Conservation (phyloP, 2,329 filamentous ascomycete species). For the Chaetomium sp. region DNA sequence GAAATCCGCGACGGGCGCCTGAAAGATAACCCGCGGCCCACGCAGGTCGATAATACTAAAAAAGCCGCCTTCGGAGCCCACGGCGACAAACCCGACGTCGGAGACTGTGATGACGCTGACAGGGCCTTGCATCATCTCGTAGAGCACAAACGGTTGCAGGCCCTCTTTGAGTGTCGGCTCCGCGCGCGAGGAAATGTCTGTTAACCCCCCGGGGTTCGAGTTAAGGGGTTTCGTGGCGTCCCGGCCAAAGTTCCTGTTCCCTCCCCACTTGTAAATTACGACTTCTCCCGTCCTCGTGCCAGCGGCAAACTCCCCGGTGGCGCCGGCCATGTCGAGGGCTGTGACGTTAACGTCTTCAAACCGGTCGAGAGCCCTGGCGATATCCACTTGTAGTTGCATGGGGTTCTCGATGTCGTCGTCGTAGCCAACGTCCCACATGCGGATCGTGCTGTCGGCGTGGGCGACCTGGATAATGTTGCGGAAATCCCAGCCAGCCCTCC, state of each 20-base stretch:
- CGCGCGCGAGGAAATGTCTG: constrained; percentile 70
- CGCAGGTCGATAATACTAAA: constrained; percentile 84
- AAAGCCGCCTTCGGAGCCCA: constrained; percentile 80
- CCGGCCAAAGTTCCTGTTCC: constrained; percentile 71
- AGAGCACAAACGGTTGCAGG: constrained; percentile 70
- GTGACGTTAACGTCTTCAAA: constrained; percentile 76
- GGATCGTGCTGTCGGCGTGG: constrained; percentile 88
- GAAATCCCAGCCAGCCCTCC: constrained; percentile 68
- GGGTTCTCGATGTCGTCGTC: constrained; percentile 92
- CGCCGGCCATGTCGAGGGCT: constrained; percentile 76
- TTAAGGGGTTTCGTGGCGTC: constrained; percentile 56
- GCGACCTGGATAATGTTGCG: constrained; percentile 84
- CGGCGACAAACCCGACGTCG: constrained; percentile 90
- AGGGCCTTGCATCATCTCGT: constrained; percentile 80
- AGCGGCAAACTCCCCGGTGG: constrained; percentile 80
- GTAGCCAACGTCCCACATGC: constrained; percentile 90
- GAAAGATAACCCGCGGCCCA: constrained; percentile 82
- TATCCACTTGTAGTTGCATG: constrained; percentile 78
- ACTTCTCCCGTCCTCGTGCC: constrained; percentile 84
- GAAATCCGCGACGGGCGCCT: constrained; percentile 71
- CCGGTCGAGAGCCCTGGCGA: constrained; percentile 79
- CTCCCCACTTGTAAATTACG: constrained; percentile 84
- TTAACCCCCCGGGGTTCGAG: constrained; percentile 68
- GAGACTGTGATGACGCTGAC: constrained; percentile 80
- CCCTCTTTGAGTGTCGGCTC: constrained; percentile 72